Conservation (phyloP, 2,329 filamentous ascomycete genomes). For the Arthrinium phaeospermum region DNA sequence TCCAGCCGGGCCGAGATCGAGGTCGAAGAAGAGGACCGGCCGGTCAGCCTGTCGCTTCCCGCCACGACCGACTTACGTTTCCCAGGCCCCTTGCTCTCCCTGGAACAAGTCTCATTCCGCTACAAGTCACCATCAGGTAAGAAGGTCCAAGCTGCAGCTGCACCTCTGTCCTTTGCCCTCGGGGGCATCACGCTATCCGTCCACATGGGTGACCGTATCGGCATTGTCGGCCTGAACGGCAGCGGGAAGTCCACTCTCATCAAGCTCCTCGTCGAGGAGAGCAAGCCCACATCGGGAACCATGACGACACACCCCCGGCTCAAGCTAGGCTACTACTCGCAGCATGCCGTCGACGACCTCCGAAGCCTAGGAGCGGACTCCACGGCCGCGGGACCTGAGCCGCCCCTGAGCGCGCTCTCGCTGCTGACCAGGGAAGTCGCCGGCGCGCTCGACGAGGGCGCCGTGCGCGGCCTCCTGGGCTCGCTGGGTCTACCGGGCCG, state of each 20-base stretch:
- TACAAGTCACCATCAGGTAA: conserved; percentile 52
- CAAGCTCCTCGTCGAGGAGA: conserved; percentile 68
- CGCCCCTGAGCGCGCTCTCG: conserved; percentile 65
- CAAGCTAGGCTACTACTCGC: conserved; percentile 78
- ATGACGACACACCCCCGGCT: conserved; percentile 71
- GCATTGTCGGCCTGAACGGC: conserved; percentile 80
- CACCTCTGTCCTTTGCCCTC: conserved; percentile 53
- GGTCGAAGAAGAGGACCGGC: conserved; percentile 66
- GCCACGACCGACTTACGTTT: conserved; percentile 74
- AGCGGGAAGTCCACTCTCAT: conserved; percentile 82
- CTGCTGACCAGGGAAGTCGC: conserved; percentile 64
- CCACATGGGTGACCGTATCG: conserved; percentile 75
- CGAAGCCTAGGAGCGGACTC: conserved; percentile 54
- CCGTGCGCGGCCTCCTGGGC: conserved; percentile 69
- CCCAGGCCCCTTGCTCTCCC: conserved; percentile 72
- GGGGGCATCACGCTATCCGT: conserved; percentile 71
- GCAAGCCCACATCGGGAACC: conserved; percentile 64
- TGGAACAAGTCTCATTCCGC: conserved; percentile 72
- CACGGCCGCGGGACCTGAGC: conserved; percentile 30
- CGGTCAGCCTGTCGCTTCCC: conserved; percentile 63
- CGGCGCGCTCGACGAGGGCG: conserved; percentile 66
- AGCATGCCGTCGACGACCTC: conserved; percentile 76
- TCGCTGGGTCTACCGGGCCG: conserved; percentile 74
- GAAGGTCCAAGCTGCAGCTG: conserved; percentile 32
- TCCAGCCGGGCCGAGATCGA: conserved; percentile 71